These are phyloP conservation scores for Mortierella antarctica DNA, from an alignment of 192 early-diverging fungal genomes.

Conservation along the genomic window DNA sequence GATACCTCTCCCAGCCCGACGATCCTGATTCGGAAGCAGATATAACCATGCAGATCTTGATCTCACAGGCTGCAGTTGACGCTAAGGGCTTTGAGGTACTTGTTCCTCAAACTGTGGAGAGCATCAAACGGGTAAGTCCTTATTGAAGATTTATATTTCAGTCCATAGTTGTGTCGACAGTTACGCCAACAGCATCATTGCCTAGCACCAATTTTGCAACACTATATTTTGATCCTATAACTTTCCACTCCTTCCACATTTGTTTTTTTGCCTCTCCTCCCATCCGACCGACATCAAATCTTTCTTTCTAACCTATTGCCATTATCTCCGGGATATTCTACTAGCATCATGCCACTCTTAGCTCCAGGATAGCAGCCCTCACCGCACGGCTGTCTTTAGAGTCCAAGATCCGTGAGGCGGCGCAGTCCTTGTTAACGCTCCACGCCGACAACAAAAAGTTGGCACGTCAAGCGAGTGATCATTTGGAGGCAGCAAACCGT, in stretches of 20 bases:
- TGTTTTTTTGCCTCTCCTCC: background rate
- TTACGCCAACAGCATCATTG: background rate
- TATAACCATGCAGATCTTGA: slow-evolving; percentile 57
- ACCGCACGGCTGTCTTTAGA: slow-evolving; percentile 62
- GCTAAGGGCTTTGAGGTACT: slow-evolving; percentile 64
- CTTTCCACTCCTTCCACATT: background rate
- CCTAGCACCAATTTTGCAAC: background rate
- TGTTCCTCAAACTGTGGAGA: slow-evolving; percentile 63
- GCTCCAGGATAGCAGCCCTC: slow-evolving; percentile 56
- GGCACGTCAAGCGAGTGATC: slow-evolving; percentile 61
- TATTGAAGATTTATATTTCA: background rate
- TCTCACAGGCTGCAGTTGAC: slow-evolving; percentile 67
- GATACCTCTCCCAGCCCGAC: slow-evolving; percentile 24
- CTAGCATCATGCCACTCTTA: slow-evolving; percentile 65
- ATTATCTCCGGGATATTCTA: no score
- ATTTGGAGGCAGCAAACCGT: slow-evolving; percentile 60
- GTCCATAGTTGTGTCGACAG: background rate
- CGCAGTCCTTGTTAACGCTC: slow-evolving; percentile 62
- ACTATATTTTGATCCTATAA: background rate
- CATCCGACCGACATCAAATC: background rate
- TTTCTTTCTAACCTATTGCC: background rate
- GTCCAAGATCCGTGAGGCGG: slow-evolving; percentile 69
- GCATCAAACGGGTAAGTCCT: slow-evolving; percentile 60
- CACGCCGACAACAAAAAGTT: slow-evolving; percentile 65
- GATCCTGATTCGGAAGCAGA: slow-evolving; percentile 57